These are phyloP conservation scores for Ramicandelaber brevisporus DNA, from an alignment of 192 early-diverging fungal genomes.

Conservation along the genomic window DNA sequence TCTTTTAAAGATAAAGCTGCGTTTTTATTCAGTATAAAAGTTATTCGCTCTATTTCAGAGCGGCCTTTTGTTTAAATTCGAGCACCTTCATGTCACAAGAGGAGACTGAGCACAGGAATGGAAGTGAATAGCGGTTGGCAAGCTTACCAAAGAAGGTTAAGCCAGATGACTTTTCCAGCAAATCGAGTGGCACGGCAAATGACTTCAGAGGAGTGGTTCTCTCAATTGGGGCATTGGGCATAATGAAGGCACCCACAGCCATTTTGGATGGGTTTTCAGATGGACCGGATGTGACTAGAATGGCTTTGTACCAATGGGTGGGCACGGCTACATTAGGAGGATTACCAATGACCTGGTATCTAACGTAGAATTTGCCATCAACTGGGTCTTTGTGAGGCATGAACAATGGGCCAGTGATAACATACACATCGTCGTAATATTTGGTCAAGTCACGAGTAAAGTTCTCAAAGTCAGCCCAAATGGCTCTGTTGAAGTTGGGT, in stretches of 20 bases:
- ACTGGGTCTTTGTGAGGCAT: conserved; percentile 37
- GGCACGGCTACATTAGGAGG: conserved; percentile 74
- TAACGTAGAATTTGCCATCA: conserved; percentile 49
- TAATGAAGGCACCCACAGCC: conserved; percentile 44
- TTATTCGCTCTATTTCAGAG: no score
- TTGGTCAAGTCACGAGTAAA: conserved; percentile 47
- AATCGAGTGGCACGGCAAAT: conserved; percentile 51
- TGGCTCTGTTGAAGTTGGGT: conserved; percentile 72
- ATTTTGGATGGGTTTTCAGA: no score
- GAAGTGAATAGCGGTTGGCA: no score
- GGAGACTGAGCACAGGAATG: no score
- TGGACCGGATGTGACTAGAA: no score
- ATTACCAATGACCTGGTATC: conserved; percentile 69
- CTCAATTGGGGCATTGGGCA: conserved; percentile 57
- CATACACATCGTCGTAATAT: conserved; percentile 57
- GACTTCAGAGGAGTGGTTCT: conserved; percentile 28
- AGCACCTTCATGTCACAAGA: no score
- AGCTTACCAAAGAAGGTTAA: conserved; percentile 41
- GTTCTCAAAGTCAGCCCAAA: conserved; percentile 72
- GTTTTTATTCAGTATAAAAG: no score
- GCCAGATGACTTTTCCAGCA: conserved; percentile 39
- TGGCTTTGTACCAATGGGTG: conserved; percentile 84
- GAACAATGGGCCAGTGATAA: conserved; percentile 70
- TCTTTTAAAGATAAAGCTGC: no score
- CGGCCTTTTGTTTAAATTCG: no score